A percentile compares a stretch with the other conserved stretches of the same genome.
Conservation (phyloP, 441 rosid species). For the California macrophylla region DNA sequence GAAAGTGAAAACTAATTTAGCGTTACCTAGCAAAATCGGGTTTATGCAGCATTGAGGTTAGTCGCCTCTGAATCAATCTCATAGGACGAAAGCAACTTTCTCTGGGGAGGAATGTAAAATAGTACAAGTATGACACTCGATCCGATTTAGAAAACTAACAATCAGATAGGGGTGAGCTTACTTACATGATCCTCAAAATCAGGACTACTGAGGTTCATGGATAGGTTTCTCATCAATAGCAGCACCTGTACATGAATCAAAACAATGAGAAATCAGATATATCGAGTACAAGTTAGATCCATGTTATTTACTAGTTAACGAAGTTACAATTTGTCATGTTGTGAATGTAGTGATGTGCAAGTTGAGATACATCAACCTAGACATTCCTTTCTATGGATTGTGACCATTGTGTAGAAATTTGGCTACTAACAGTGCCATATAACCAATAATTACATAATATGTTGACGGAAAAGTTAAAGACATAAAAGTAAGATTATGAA, state of each 20-base stretch:
- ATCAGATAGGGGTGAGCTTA: conserved; percentile 9
- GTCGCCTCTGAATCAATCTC: conserved; percentile 40
- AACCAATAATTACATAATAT: neutral
- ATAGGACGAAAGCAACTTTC: conserved; percentile 63
- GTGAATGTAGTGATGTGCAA: neutral
- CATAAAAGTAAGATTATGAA: neutral
- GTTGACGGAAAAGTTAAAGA: neutral
- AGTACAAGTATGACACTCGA: neutral
- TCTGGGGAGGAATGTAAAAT: conserved; percentile 37
- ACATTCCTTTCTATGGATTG: neutral
- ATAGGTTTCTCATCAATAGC: conserved; percentile 81
- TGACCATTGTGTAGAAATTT: neutral
- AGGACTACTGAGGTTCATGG: conserved; percentile 65
- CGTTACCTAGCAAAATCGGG: conserved; percentile 18
- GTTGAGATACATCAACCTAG: neutral
- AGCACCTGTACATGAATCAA: conserved; percentile 42
- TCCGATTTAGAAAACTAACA: neutral
- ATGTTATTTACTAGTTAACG: neutral
- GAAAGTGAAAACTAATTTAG: neutral
- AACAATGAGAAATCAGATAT: neutral
- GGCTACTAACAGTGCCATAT: neutral
- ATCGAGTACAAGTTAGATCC: neutral
- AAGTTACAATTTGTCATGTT: neutral
- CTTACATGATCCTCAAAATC: conserved; percentile 84
- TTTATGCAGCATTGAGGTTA: conserved; percentile 22